Evolutionary conservation across 352 stramenopile genomes (phyloP), one percentile per base, ranked within the genome.

Genomic region (Phytophthora crassamura): DNA sequence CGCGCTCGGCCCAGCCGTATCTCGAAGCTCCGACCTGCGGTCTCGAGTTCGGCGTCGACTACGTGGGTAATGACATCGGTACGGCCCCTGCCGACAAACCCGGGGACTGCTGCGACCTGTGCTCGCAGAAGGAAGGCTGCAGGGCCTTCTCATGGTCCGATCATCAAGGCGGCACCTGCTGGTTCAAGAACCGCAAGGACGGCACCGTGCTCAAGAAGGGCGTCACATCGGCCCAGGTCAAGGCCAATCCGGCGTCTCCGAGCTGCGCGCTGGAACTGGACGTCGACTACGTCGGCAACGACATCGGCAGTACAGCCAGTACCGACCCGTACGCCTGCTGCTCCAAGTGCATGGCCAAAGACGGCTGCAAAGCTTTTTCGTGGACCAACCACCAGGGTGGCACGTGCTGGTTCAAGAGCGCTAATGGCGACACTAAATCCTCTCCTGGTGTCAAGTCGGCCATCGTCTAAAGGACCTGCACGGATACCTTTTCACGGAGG

Each of bases 401-500:
- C 22, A 82, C 73, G 10, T 89, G 78, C 72, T 89, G 69, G 60
- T 66, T 89, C 47, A 89, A 89, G 69, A 86, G 65, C 32, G 46
- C 22, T 36, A 77, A 80, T 42, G 63, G 71, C 10, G 12, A 54
- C 9, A 59, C 59, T 1, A 32, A 34, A 18, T 9, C 30, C 7
- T 47, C 47, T 5, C 5, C 35, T 10, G 63, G 42, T 2, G 49
- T 61, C 15, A 66, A 62, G 30, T 71, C 63, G 28, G 56, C 48
- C 20, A 54, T 70, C 47, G 18, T 65, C 28, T 61, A 57, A 25
- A 9, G 15, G 8, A 30, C 16, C 40, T 32, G 16, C 25, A 47
- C 40, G 12, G 40, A 47, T 32, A 33, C 40, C 16, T 32, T 40
- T 25, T 25, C 22, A 25, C 22, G 22, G 22, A 25, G 22, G 22